These are phyloP conservation scores for Globisporangium irregulare DNA, from an alignment of 352 stramenopile genomes.

Conservation along the genomic window DNA sequence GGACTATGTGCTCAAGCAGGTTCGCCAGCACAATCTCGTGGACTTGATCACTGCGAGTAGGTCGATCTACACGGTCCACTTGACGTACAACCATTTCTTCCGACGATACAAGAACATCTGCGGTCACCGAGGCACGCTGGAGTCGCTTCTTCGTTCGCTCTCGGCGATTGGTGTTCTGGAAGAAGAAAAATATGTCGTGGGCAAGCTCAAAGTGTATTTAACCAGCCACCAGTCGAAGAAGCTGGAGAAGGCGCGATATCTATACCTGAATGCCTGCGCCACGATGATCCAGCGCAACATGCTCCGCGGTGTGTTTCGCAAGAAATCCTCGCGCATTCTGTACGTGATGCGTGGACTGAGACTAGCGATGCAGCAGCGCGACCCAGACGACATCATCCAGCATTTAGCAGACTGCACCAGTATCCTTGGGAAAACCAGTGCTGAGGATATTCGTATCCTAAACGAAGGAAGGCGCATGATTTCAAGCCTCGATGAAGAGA, in stretches of 20 bases:
- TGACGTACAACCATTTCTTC: conserved; percentile 82
- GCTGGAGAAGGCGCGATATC: conserved; percentile 68
- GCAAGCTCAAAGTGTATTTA: conserved; percentile 68
- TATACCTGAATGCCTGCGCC: conserved; percentile 77
- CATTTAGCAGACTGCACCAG: conserved; percentile 49
- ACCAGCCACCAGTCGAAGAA: conserved; percentile 82
- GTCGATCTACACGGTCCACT: conserved; percentile 68
- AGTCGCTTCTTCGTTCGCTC: conserved; percentile 68
- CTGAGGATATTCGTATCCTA: conserved; percentile 62
- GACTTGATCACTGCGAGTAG: conserved; percentile 74
- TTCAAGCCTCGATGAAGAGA: conserved; percentile 64
- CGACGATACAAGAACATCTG: conserved; percentile 81
- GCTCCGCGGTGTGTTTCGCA: conserved; percentile 60
- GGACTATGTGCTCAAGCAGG: conserved; percentile 66
- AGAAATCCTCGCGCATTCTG: conserved; percentile 58
- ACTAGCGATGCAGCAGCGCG: conserved; percentile 47
- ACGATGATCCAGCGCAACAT: conserved; percentile 86
- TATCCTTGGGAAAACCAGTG: conserved; percentile 52
- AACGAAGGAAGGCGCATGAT: conserved; percentile 49
- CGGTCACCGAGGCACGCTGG: conserved; percentile 66
- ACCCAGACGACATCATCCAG: conserved; percentile 63
- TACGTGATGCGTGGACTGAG: conserved; percentile 56
- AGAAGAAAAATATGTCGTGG: conserved; percentile 76
- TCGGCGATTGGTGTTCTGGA: conserved; percentile 80
- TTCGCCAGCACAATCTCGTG: conserved; percentile 64